Evolutionary conservation across 352 stramenopile genomes (phyloP), one percentile per base, ranked within the genome.

Genomic region (Phytopythium boreale): DNA sequence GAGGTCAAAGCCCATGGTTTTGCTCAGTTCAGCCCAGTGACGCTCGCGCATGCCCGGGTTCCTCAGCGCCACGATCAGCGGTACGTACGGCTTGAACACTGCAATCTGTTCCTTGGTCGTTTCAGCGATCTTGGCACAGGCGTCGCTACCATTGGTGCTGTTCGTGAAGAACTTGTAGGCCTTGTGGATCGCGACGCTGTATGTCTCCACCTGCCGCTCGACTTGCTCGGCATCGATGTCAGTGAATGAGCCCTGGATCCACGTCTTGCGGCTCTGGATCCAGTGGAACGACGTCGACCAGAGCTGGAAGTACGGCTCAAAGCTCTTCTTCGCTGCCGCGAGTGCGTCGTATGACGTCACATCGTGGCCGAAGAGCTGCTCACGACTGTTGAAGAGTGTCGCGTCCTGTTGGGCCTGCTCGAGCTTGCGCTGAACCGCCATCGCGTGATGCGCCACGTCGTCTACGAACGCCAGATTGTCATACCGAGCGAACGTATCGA

Each of bases 281-380:
- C 96, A 99, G 56, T 95, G 88, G 64, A 90, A 92, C 22, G 87
- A 84, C 4, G 86, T 96, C 36, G 84, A 79, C 96, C 96, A 98
- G 19, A 98, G 78, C 59, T 92, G 82, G 24, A 93, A 90, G 64
- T 98, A 99, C 12, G 96, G 93, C 65, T 98, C 96, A 62, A 99
- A 98, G 15, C 82, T 85, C 75, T 98, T 98, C 59, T 94, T 90
- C 3, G 97, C 80, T 1, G 92, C 75, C 3, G 76, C 69, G 2
- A 98, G 71, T 56, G 77, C 70, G 9, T 93, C 83, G 62, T 98
- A 98, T 0, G 96, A 89, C 5, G 88, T 96, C n/a, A 95, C 69
- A 24, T 96, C 87, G 29, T 87, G 82, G 5, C 88, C 89, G 60
- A 98, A 98, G 0, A 98, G 71, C 9, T 72, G 83, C 59, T 98